A percentile compares a stretch with the other conserved stretches of the same genome.
phyloP scores from a whole-genome alignment of 1,284 basidiomycete genomes.

The Hemileia vastatrix region DNA sequence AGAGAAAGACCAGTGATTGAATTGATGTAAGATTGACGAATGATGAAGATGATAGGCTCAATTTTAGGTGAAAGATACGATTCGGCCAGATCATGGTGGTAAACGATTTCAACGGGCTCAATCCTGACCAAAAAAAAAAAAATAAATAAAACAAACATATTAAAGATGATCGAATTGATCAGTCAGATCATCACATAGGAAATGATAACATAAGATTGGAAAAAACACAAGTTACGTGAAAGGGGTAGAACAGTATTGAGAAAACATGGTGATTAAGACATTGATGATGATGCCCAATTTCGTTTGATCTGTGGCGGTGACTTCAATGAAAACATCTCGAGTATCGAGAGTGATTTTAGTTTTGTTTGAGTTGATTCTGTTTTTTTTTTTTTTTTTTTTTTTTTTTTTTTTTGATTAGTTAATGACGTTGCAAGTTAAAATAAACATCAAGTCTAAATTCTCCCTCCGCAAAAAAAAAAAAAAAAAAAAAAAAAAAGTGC shows the following conservation, averaged over 20 bases:
- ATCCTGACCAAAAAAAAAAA: slow-evolving; percentile 58
- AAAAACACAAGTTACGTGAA: slow-evolving; percentile 58
- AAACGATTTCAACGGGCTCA: slow-evolving; percentile 74
- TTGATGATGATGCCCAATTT: slow-evolving; percentile 92
- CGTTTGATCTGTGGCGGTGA: slow-evolving; percentile 94
- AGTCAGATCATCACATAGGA: not conserved
- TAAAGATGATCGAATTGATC: too few species aligned
- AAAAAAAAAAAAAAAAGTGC: not conserved
- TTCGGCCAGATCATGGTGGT: slow-evolving; percentile 51
- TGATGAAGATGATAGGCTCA: slow-evolving; percentile 2
- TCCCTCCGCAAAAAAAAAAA: too few species aligned
- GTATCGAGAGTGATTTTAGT: slow-evolving; percentile 96
- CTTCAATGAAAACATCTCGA: slow-evolving; percentile 89
- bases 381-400: too few species aligned
- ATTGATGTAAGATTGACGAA: slow-evolving; percentile 39
- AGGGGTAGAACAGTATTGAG: slow-evolving; percentile 84
- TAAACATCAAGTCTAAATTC: not conserved
- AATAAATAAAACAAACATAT: too few species aligned
- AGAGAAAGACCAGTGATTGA: slow-evolving; percentile 39
- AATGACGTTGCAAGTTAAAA: not conserved
- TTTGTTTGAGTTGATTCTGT: slow-evolving; percentile 47
- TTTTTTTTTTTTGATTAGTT: too few species aligned
- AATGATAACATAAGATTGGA: not conserved
- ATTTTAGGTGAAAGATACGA: slow-evolving; percentile 15
- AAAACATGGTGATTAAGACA: slow-evolving; percentile 92